Conservation (phyloP, 2,329 filamentous ascomycete genomes). For the Trichoderma atrobrunneum region DNA sequence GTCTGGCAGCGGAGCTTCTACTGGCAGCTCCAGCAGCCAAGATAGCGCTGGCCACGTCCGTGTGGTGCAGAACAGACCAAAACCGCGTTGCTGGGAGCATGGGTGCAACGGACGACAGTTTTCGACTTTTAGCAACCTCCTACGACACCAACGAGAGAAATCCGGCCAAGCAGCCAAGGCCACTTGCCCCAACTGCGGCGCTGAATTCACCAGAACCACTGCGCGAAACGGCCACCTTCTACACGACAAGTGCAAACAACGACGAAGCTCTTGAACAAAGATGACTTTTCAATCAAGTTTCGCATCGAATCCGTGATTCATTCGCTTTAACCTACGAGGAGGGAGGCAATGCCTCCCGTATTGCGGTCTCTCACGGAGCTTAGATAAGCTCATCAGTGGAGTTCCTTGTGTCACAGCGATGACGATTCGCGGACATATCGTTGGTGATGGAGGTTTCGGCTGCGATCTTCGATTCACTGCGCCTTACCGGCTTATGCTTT, state of each 20-base stretch:
- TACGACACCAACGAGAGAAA: slow-evolving; percentile 91
- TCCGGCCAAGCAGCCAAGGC: slow-evolving; percentile 88
- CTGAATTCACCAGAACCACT: slow-evolving; percentile 85
- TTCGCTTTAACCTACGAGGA: slow-evolving; percentile 16
- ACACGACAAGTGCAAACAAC: slow-evolving; percentile 89
- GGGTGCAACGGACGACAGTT: slow-evolving; percentile 95
- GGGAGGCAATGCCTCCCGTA: slow-evolving; percentile 5
- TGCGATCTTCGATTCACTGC: not conserved
- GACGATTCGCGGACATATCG: slow-evolving; percentile 16
- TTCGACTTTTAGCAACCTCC: slow-evolving; percentile 91
- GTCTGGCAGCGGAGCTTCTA: slow-evolving; percentile 28
- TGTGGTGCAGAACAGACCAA: slow-evolving; percentile 75
- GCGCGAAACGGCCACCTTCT: slow-evolving; percentile 81
- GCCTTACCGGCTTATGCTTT: not conserved
- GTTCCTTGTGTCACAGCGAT: slow-evolving; percentile 11
- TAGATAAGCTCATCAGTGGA: not conserved
- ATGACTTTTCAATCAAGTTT: slow-evolving; percentile 7
- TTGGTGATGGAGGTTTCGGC: slow-evolving; percentile 4
- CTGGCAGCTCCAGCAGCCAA: slow-evolving; percentile 28
- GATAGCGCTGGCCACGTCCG: slow-evolving; percentile 55
- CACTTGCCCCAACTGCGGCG: slow-evolving; percentile 84
- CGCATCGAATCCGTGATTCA: slow-evolving; percentile 20
- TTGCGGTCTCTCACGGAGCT: slow-evolving; percentile 2
- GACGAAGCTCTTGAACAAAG: slow-evolving; percentile 29
- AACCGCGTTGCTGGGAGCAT: slow-evolving; percentile 95